Base-by-base conservation (phyloP, 306 rosid species). In the Gastrolobium villosum region DNA sequence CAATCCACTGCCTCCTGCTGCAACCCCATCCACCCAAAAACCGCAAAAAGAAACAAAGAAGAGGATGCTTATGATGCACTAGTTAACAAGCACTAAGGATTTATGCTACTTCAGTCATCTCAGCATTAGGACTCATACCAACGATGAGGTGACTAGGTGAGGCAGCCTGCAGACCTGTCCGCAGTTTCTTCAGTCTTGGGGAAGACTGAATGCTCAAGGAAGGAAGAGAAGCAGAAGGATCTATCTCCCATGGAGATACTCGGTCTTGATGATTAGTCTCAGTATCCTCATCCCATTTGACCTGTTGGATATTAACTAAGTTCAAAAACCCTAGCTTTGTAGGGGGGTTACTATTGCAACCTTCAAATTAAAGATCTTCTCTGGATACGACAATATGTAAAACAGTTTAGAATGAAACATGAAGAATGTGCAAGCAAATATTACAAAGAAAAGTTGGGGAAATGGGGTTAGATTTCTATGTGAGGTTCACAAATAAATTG, bases 161-260 rank as follows among this genome's bases (percentile, higher is more conserved):
- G 83, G 84, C 49, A 79, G 79, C 86, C 81, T 85, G 96, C 80
- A 88, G 84, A 93, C 90, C 82, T 48, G 94, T 91, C 89, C 98
- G 89, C 90, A 89, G 87, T 87, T 88, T 96, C 90, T 96, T 96
- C 83, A 90, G 86, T 80, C 98, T 91, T 31, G 97, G 98, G 55
- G 97, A 93, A 75, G 97, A 88, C 84, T 96, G 98, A 81, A 91
- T 86, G 88, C 86, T 93, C 87, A 93, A 83, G n/a, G 96, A 91
- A 56, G 97, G 97, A 74, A 88, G 89, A 80, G 96, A 85, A 84
- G 83, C 92, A 37, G 90, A 91, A 81, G 88, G 86, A 83, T 96
- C 97, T 40, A 96, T 90, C 88, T 96, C 99, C 99, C 99, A 96
- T 7, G 94, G 91, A 62, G 97, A 96, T 75, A 96, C 90, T 50